Evolutionary conservation across 2,329 filamentous ascomycete genomes (phyloP), one percentile per base, ranked within the genome.

Genomic region (Chrysosporium keratinophilum): DNA sequence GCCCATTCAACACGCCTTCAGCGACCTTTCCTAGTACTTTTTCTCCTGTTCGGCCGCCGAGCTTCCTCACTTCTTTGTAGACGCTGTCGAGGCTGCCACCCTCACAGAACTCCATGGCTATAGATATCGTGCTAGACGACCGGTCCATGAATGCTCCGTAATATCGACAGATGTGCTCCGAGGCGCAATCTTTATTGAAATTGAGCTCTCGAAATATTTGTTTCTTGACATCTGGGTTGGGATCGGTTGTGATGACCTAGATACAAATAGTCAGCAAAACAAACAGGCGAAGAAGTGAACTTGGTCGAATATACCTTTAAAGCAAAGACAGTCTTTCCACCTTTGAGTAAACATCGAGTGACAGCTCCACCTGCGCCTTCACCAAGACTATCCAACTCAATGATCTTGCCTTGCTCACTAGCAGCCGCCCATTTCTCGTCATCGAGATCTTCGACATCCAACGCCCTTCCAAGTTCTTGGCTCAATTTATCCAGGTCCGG

Each of bases 51-150:
- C 93, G 82, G 10, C 93, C 93, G 41, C 91, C 91, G 1, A 97
- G 80, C 62, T 93, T 88, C 75, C 95, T 95, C 35, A 98, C 90
- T 71, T 98, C 93, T 61, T 88, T 88, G 75, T 98, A 98, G 60
- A 98, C 93, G 67, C 88, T 93, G 73, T 98, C 90, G 17, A 98
- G 79, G 45, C 88, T 95, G 51, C 93, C 93, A 55, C 93, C 93
- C 71, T 97, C 93, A 67, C 93, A 98, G 64, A 95, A 97, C 68
- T 98, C 93, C 93, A 98, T 98, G 54, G 89, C 90, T 65, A 98
- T 98, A 46, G 88, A 95, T 61, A 98, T 97, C 46, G 91, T 97
- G 49, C 90, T 88, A 9, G 88, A 94, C n/a, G 88, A 85, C 55
- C 93, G 87, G 67, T 98, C 91, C 67, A 94, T 88, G 68, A 97